A percentile compares a stretch with the other conserved stretches of the same genome.
Conservation (phyloP, 306 rosid genomes). For the Lagenaria siceraria region DNA sequence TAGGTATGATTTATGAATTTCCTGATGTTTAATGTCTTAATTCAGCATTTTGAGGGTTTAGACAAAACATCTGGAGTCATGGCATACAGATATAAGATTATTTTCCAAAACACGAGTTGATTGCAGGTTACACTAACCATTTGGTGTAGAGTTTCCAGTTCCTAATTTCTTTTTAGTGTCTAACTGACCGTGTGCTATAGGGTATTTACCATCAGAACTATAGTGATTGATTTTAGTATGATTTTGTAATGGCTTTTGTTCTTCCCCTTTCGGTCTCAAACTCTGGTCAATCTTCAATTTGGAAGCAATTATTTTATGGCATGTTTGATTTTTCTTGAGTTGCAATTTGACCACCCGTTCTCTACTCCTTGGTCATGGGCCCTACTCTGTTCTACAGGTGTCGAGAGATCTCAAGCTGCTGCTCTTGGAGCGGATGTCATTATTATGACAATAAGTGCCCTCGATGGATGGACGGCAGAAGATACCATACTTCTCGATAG, state of each 20-base stretch:
- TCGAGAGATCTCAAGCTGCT: conserved; percentile 92
- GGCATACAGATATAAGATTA: not conserved
- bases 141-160: not conserved
- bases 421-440: conserved; percentile 83
- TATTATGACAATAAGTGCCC: conserved; percentile 76
- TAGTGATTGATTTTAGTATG: not conserved
- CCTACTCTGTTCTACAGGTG: conserved; percentile 39
- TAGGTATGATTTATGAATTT: conserved; percentile 41
- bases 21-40: not conserved
- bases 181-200: no score
- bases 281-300: not conserved
- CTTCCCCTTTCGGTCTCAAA: not conserved
- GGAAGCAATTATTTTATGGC: not conserved
- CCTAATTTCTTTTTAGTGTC: no score
- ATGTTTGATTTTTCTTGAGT: not conserved
- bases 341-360: not conserved
- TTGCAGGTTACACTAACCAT: not conserved
- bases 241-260: not conserved
- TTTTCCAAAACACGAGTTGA: not conserved
- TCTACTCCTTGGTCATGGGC: not conserved
- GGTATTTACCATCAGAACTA: not conserved
- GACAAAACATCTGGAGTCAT: not conserved
- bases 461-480: conserved; percentile 85
- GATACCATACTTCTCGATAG: conserved; percentile 62
- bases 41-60: not conserved